phyloP scores from a whole-genome alignment of 2,329 filamentous ascomycete species.

The Trichoderma citrinoviride region DNA sequence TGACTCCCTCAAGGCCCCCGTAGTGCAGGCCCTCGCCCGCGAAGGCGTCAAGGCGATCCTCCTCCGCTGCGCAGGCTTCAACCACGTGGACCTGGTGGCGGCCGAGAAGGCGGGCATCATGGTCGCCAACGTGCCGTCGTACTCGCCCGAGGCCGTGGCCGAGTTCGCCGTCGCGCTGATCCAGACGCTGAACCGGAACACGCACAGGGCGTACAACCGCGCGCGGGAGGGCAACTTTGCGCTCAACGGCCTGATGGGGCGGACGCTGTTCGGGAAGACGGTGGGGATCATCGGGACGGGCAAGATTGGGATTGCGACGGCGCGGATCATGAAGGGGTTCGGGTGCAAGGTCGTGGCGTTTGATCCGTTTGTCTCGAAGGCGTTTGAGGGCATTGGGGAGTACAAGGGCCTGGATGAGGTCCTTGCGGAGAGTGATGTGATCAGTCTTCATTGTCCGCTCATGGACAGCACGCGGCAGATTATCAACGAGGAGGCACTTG shows the following conservation, averaged over 20 bases:
- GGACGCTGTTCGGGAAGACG: conserved; percentile 61
- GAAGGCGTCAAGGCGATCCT: conserved; percentile 57
- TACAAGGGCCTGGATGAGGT: conserved; percentile 55
- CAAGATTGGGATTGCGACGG: conserved; percentile 61
- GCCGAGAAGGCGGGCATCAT: conserved; percentile 56
- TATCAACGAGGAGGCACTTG: conserved; percentile 54
- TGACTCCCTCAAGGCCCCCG: conserved; percentile 51
- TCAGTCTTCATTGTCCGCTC: conserved; percentile 66
- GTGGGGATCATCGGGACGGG: conserved; percentile 66
- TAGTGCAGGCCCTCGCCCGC: conserved; percentile 50
- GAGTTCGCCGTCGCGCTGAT: conserved; percentile 67
- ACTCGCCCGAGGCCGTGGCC: conserved; percentile 67
- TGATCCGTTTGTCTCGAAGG: conserved; percentile 54
- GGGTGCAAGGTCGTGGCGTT: conserved; percentile 61
- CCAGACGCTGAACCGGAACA: conserved; percentile 65
- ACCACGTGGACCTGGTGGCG: conserved; percentile 60
- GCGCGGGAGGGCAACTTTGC: conserved; percentile 68
- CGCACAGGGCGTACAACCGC: conserved; percentile 65
- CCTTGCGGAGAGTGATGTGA: conserved; percentile 55
- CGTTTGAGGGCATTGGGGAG: conserved; percentile 49
- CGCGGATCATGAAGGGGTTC: conserved; percentile 62
- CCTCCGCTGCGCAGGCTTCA: conserved; percentile 66
- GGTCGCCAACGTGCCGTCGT: conserved; percentile 65
- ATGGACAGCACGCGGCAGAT: conserved; percentile 58
- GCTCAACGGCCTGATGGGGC: conserved; percentile 61